These are phyloP conservation scores for Calonectria fujianensis DNA, from an alignment of 2,329 filamentous ascomycete species.

Conservation along the genomic window DNA sequence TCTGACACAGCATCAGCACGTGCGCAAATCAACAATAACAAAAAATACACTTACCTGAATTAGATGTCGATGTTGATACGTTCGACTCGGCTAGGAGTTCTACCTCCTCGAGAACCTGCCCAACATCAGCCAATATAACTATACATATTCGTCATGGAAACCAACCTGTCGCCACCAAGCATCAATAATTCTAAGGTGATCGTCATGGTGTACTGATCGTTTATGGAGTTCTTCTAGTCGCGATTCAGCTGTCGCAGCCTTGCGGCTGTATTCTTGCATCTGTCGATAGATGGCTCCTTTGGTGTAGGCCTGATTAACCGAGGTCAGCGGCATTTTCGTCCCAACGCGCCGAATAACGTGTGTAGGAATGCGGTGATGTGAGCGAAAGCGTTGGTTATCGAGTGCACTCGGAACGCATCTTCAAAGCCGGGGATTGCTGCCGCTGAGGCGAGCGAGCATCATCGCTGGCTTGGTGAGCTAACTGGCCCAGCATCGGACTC, in stretches of 20 bases:
- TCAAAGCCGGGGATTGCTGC: constrained; percentile 57
- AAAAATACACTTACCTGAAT: constrained; percentile 52
- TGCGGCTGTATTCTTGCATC: constrained; percentile 98
- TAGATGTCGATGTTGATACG: constrained; percentile 54
- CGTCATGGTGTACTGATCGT: constrained; percentile 88
- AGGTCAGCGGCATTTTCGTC: constrained; percentile 52
- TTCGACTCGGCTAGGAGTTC: constrained; percentile 74
- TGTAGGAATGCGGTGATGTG: constrained; percentile 45
- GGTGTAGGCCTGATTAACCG: constrained; percentile 60
- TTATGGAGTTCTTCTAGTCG: constrained; percentile 88
- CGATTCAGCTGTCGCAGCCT: constrained; percentile 87
- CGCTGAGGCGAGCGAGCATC: constrained; percentile 57
- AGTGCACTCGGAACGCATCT: constrained; percentile 48
- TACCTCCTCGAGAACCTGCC: constrained; percentile 78
- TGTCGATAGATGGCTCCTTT: constrained; percentile 98
- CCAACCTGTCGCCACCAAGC: constrained; percentile 94
- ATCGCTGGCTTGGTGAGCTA: constrained; percentile 62
- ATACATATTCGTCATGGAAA: constrained; percentile 13
- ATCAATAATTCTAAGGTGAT: constrained; percentile 93
- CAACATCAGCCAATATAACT: constrained; percentile 40
- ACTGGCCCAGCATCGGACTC: constrained; percentile 57
- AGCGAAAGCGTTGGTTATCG: constrained; percentile 47
- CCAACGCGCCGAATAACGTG: constrained; percentile 48
- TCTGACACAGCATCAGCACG: constrained; percentile 64
- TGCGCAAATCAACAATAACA: constrained; percentile 10